Conservation (phyloP, 2,329 filamentous ascomycete species). For the Zymoseptoria tritici region DNA sequence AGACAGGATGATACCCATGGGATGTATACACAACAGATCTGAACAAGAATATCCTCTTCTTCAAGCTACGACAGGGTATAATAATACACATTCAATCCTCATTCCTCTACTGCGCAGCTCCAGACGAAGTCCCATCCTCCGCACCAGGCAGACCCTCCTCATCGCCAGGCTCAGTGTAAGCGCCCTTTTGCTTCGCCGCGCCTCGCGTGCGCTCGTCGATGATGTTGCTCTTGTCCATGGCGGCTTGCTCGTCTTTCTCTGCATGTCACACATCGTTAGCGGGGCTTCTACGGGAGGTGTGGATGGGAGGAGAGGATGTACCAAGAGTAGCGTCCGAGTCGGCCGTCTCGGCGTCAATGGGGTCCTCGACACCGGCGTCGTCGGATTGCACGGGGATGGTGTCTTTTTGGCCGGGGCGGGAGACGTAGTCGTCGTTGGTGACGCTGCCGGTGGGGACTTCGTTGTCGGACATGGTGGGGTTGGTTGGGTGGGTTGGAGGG, state of each 20-base stretch:
- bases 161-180: constrained; percentile 46
- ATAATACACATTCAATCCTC: not conserved
- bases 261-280: not conserved
- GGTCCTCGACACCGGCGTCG: constrained; percentile 39
- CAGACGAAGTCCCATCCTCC: constrained; percentile 18
- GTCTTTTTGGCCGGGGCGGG: constrained; percentile 41
- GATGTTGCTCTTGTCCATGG: constrained; percentile 44
- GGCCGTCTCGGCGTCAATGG: constrained; percentile 36
- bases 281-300: not conserved
- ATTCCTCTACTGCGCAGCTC: constrained; percentile 3
- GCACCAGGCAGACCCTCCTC: constrained; percentile 36
- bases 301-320: constrained; percentile 20
- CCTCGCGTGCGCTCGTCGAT: constrained; percentile 42
- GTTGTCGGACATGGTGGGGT: constrained; percentile 9
- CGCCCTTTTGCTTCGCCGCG: constrained; percentile 38
- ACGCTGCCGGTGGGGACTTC: constrained; percentile 26
- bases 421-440: constrained; percentile 40
- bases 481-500: not conserved
- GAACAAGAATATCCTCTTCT: too few species aligned
- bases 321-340: constrained; percentile 43
- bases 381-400: constrained; percentile 43
- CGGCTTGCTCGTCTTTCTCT: constrained; percentile 43
- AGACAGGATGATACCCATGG: constrained; percentile 1
- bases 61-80: not conserved
- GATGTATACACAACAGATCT: not conserved